Evolutionary conservation across 768 basidiomycete species (phyloP).

Genomic region (Roridomyces roridus): DNA sequence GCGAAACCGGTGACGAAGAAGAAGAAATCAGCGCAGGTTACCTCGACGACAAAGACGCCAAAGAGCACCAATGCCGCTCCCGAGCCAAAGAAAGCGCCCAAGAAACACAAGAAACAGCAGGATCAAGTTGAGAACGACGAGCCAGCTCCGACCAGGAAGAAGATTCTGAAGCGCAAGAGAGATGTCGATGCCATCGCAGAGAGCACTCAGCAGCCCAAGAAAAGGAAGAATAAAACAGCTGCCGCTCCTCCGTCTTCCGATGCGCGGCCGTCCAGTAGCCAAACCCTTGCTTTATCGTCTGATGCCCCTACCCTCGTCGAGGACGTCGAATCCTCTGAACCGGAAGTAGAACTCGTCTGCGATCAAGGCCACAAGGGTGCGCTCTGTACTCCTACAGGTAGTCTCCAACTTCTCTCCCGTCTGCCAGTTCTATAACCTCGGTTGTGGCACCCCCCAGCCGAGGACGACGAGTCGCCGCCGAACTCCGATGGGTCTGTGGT

Average conservation of each 20-base stretch:
- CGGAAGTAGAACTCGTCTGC: neutral
- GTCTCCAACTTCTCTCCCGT: neutral
- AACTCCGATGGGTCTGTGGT: neutral
- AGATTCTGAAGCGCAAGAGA: too few species aligned
- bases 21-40: neutral
- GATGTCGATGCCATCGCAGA: too few species aligned
- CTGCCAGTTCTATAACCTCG: neutral
- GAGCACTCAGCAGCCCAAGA: neutral
- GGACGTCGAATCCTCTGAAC: neutral
- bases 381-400: neutral
- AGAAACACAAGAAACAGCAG: too few species aligned
- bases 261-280: conserved; percentile 18
- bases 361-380: conserved; percentile 2
- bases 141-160: too few species aligned
- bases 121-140: too few species aligned
- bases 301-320: conserved; percentile 8
- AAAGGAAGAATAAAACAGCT: neutral
- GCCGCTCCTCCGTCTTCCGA: neutral
- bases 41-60: too few species aligned
- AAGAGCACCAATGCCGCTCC: too few species aligned
- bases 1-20: neutral
- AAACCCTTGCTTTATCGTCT: conserved; percentile 12
- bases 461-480: neutral
- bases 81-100: too few species aligned
- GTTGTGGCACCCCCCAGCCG: neutral